Evolutionary conservation across 805 yeast species (phyloP).

Genomic region (Blastobotrys chiropterorum): DNA sequence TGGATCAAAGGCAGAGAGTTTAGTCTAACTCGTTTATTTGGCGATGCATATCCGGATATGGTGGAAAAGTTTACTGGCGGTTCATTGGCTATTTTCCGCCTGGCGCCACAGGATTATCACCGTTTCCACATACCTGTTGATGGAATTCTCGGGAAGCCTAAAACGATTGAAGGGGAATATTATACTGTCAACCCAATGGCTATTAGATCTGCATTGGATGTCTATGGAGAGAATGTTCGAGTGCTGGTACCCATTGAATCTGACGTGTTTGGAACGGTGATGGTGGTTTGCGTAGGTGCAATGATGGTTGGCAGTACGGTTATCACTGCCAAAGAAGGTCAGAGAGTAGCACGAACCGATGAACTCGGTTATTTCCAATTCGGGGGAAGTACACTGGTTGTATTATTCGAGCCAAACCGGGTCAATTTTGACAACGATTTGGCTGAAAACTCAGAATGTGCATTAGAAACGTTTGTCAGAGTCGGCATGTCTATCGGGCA

Average conservation of each 20-base stretch:
- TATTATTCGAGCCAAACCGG: conserved; percentile 47
- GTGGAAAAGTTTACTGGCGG: conserved; percentile 42
- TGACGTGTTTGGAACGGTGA: conserved; percentile 66
- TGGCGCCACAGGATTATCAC: conserved; percentile 97
- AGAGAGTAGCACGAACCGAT: conserved; percentile 56
- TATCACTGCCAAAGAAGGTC: conserved; percentile 58
- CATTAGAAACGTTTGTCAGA: conserved; percentile 74
- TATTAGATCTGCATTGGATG: conserved; percentile 77
- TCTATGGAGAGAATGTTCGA: conserved; percentile 86
- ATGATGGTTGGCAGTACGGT: conserved; percentile 97
- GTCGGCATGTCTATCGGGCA: conserved; percentile 95
- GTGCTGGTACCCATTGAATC: conserved; percentile 73
- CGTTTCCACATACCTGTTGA: conserved; percentile 85
- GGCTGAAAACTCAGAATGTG: conserved; percentile 54
- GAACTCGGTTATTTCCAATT: conserved; percentile 93
- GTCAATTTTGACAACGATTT: conserved; percentile 66
- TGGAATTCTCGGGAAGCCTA: conserved; percentile 63
- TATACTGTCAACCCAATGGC: conserved; percentile 99
- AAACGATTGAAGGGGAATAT: conserved; percentile 77
- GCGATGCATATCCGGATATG: conserved; percentile 34
- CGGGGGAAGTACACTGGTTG: conserved; percentile 85
- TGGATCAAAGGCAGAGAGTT: conserved; percentile 91
- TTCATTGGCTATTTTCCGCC: conserved; percentile 69
- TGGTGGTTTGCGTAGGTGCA: conserved; percentile 85
- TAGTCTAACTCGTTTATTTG: conserved; percentile 55